A percentile compares a stretch with the other conserved stretches of the same genome.
These are phyloP conservation scores for Glomus cerebriforme DNA, from an alignment of 192 early-diverging fungal genomes.

Conservation along the genomic window DNA sequence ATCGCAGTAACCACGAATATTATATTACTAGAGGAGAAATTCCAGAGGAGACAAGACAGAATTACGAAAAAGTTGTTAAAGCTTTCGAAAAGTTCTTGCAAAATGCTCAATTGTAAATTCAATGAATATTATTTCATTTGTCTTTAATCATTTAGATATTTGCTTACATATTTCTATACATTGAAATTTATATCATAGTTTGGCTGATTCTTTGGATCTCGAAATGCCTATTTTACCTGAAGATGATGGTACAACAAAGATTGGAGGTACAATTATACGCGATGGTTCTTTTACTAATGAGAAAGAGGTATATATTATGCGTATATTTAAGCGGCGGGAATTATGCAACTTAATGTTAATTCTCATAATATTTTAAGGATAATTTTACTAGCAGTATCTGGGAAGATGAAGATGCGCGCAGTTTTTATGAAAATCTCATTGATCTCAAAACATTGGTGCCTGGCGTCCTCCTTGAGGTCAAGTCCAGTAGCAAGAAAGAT, in stretches of 20 bases:
- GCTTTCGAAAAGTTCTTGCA: conserved; percentile 67
- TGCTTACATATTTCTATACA: background rate
- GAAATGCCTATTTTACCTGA: conserved; percentile 82
- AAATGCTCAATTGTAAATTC: conserved; percentile 50
- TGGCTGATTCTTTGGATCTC: conserved; percentile 72
- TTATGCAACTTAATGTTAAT: conserved; percentile 21
- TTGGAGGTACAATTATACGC: conserved; percentile 18
- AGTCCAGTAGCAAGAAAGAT: conserved; percentile 44
- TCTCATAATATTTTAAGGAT: conserved; percentile 36
- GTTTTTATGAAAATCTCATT: conserved; percentile 87
- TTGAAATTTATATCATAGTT: conserved; percentile 35
- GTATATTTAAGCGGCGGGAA: conserved; percentile 32
- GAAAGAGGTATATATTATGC: conserved; percentile 24
- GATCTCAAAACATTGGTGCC: conserved; percentile 84
- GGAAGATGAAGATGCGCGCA: conserved; percentile 92
- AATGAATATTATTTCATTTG: background rate
- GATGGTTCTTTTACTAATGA: conserved; percentile 1
- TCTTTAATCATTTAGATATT: background rate
- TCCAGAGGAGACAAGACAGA: conserved; percentile 76
- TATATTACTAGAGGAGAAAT: conserved; percentile 81
- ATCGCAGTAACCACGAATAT: conserved; percentile 76
- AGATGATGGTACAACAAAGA: conserved; percentile 58
- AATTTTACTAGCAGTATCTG: conserved; percentile 61
- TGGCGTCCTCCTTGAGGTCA: conserved; percentile 70
- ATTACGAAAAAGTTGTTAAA: conserved; percentile 68